These are phyloP conservation scores for Mrakia blollopis DNA, from an alignment of 768 basidiomycete genomes.

Conservation along the genomic window DNA sequence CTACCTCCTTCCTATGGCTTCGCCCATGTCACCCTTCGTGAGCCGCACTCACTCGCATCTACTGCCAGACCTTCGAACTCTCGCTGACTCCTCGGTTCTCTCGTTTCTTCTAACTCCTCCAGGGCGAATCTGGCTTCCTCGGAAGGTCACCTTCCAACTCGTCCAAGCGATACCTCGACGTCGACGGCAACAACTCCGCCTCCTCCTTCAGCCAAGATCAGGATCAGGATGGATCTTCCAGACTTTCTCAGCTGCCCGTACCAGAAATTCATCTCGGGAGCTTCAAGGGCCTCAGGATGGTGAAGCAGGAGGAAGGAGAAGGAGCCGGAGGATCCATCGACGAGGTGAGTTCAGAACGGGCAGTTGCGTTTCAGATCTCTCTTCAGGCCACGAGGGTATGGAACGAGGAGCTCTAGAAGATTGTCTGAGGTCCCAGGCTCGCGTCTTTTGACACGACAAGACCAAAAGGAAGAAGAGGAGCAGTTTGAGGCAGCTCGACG, in stretches of 20 bases:
- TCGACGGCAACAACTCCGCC: background rate
- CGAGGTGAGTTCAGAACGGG: constrained; percentile 10
- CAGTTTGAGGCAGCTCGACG: background rate
- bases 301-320: background rate
- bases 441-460: background rate
- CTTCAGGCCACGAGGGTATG: too few species aligned
- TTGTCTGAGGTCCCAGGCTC: background rate
- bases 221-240: background rate
- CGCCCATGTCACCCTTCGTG: background rate
- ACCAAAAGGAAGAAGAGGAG: background rate
- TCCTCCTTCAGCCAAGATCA: background rate
- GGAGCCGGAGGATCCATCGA: background rate
- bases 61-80: background rate
- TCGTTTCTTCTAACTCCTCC: background rate
- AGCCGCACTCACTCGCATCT: background rate
- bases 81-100: background rate
- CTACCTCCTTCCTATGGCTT: background rate
- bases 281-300: constrained; percentile 14
- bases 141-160: background rate
- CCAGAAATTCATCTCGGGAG: constrained; percentile 12
- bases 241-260: background rate
- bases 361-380: background rate
- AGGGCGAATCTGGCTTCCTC: background rate
- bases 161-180: background rate
- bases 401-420: background rate